phyloP scores from a whole-genome alignment of 257 asterid genomes.

The Striga asiatica region DNA sequence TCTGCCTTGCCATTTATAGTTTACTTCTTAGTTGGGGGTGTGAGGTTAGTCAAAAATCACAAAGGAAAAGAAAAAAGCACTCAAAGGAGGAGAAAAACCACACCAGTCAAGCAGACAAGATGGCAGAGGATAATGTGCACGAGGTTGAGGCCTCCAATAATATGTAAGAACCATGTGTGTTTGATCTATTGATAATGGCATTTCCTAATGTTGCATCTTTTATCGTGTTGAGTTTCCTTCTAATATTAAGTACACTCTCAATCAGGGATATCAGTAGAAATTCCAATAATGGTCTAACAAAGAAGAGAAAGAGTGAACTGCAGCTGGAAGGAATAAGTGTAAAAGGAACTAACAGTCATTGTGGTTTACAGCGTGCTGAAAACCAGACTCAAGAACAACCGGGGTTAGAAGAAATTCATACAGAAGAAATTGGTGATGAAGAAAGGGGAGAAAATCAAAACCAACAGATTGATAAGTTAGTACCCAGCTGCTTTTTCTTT shows the following conservation, averaged over 20 bases:
- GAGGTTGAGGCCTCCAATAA: constrained; percentile 22
- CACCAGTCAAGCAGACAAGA: constrained; percentile 19
- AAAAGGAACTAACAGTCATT: constrained; percentile 15
- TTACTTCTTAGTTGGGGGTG: constrained; percentile 1
- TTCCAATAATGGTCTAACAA: constrained; percentile 25
- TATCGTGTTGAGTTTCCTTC: constrained; percentile 7
- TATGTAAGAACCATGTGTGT: constrained; percentile 26
- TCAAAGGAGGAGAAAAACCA: constrained; percentile 22
- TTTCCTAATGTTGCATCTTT: constrained; percentile 11
- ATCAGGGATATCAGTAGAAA: constrained; percentile 30
- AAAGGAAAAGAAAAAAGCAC: constrained; percentile 48
- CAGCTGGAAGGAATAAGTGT: constrained; percentile 18
- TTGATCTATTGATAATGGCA: constrained; percentile 4
- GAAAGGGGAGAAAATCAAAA: constrained; percentile 24
- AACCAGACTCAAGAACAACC: constrained; percentile 18
- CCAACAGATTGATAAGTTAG: constrained; percentile 37
- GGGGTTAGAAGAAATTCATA: constrained; percentile 15
- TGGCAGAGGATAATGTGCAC: constrained; percentile 19
- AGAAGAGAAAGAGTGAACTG: constrained; percentile 42
- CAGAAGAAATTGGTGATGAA: constrained; percentile 18
- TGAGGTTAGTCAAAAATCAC: constrained; percentile 22
- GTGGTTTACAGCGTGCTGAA: constrained; percentile 16
- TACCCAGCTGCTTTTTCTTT: constrained; percentile 2
- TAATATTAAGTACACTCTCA: constrained; percentile 3
- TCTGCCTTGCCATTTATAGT: constrained; percentile 11